Conservation (phyloP, 176 grass and related monocot genomes). For the Thinopyrum elongatum region DNA sequence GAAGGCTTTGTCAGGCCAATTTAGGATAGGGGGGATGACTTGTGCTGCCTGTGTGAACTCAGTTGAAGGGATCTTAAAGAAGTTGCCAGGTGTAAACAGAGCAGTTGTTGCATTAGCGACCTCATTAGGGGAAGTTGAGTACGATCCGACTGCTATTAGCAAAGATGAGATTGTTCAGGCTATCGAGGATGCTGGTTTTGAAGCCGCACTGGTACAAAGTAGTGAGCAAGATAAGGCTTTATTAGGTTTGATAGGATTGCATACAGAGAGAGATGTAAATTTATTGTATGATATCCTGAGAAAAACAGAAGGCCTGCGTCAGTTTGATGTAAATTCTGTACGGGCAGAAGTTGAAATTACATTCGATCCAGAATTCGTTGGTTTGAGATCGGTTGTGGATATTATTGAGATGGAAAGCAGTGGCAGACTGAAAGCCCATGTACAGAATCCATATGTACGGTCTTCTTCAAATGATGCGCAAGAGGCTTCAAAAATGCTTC, state of each 20-base stretch:
- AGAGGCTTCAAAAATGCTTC: slow-evolving; percentile 74
- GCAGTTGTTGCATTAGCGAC: slow-evolving; percentile 84
- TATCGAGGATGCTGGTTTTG: slow-evolving; percentile 97
- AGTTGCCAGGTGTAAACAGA: slow-evolving; percentile 79
- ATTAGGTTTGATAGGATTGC: slow-evolving; percentile 52
- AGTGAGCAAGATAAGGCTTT: slow-evolving; percentile 77
- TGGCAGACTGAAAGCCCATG: slow-evolving; percentile 56
- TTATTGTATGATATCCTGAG: slow-evolving; percentile 53
- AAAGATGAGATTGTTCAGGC: slow-evolving; percentile 81
- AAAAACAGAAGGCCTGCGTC: slow-evolving; percentile 58
- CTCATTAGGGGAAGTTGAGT: slow-evolving; percentile 80
- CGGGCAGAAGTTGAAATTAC: slow-evolving; percentile 70
- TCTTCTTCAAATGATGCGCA: slow-evolving; percentile 75
- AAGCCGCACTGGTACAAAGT: slow-evolving; percentile 73
- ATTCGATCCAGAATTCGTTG: slow-evolving; percentile 81
- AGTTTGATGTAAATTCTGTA: slow-evolving; percentile 57
- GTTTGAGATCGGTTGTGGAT: slow-evolving; percentile 82
- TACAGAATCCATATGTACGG: slow-evolving; percentile 65
- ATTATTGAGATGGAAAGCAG: slow-evolving; percentile 64
- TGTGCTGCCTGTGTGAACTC: slow-evolving; percentile 94
- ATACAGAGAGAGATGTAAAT: slow-evolving; percentile 52
- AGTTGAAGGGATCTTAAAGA: slow-evolving; percentile 79
- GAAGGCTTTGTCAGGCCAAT: slow-evolving; percentile 74
- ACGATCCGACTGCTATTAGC: slow-evolving; percentile 59
- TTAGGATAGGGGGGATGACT: slow-evolving; percentile 93